phyloP scores from a whole-genome alignment of 2,329 filamentous ascomycete genomes.

The Pseudogymnoascus destructans region DNA sequence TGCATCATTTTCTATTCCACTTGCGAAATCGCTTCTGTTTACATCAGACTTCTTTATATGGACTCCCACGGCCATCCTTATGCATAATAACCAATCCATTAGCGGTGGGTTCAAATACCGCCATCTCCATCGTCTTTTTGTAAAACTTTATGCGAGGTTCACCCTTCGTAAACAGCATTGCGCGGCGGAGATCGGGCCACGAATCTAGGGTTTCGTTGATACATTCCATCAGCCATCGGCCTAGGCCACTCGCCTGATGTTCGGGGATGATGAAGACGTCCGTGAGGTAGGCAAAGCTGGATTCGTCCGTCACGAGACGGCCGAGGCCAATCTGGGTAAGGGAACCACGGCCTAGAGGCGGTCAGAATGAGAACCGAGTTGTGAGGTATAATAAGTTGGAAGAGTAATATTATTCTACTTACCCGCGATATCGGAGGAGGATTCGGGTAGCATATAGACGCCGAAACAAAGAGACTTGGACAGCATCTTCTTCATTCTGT shows the following conservation, averaged over 20 bases:
- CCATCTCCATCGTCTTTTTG: slow-evolving; percentile 18
- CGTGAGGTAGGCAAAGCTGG: slow-evolving; percentile 55
- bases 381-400: not conserved
- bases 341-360: not conserved
- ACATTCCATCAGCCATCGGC: slow-evolving; percentile 49
- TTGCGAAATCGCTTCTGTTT: not conserved
- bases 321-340: slow-evolving; percentile 38
- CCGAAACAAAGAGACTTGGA: slow-evolving; percentile 46
- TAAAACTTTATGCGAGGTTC: slow-evolving; percentile 19
- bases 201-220: slow-evolving; percentile 41
- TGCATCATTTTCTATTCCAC: not conserved
- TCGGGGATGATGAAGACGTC: slow-evolving; percentile 51
- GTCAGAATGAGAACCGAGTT: not conserved
- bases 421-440: slow-evolving; percentile 23
- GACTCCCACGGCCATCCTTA: slow-evolving; percentile 1
- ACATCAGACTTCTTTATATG: not conserved
- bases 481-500: slow-evolving; percentile 36
- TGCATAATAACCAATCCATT: not conserved
- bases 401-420: slow-evolving; percentile 13
- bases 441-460: slow-evolving; percentile 32
- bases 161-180: slow-evolving; percentile 39
- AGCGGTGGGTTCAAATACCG: slow-evolving; percentile 7
- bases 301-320: slow-evolving; percentile 53
- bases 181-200: slow-evolving; percentile 47
- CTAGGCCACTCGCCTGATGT: slow-evolving; percentile 48